Evolutionary conservation across 192 early-diverging fungal genomes (phyloP), one percentile per base, ranked within the genome.

Genomic region (Tieghemiomyces parasiticus): DNA sequence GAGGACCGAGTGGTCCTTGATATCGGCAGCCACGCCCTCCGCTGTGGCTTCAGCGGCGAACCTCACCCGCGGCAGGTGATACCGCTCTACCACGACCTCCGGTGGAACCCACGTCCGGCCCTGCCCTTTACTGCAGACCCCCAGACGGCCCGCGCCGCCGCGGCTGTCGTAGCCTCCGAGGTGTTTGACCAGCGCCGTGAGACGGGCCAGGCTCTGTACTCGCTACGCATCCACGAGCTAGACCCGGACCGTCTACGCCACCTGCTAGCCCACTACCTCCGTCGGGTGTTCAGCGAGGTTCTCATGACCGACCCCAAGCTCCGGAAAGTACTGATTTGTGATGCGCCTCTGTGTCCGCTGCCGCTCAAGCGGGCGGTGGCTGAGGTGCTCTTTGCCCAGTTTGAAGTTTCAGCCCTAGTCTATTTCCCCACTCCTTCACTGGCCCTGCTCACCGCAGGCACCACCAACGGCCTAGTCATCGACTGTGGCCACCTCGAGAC

Each of bases 1-100:
- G 92, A 92, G 69, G 90, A 95, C 53, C 74, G 86, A 6, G 80
- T 95, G 25, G 84, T 95, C 10, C 77, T 95, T 10, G 92, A 95
- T 66, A 74, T 95, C 50, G 90, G 92, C 20, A 81, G 86, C 0
- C 71, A 78, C 32, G 85, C 84, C 56, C 72, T 93, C 58, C 88
- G 89, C 22, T 89, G 83, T 60, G 92, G 92, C 0, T 87, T 91
- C 69, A 88, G 86, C 3, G 88, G 88, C 25, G 92, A 95, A 68
- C 62, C 83, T 3, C 69, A 75, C 29, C 92, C 92, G 6, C 72
- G 90, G 30, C 78, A 86, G 67, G 72, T 73, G 33, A 63, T 83
- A n/a, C 68, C 81, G 30, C 71, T 83, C 34, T 72, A 61, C 69
- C 71, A 66, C 53, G 63, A 59, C 31, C 51, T 63, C 22, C 61